Evolutionary conservation across 139 green algal genomes (phyloP).

Genomic region (Picochlorum sp.): DNA sequence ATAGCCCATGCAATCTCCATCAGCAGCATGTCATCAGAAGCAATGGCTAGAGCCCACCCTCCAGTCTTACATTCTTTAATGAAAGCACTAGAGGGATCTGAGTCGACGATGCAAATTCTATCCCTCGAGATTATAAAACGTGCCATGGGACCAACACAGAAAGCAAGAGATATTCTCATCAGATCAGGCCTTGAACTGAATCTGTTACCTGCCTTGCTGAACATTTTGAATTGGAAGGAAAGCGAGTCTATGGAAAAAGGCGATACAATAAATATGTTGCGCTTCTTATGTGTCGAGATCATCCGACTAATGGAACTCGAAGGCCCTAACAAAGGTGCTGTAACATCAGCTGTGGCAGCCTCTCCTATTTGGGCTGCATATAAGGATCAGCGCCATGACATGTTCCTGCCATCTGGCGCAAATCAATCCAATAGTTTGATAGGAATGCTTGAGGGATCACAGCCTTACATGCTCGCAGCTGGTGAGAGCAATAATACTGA

Average conservation of each 20-base stretch:
- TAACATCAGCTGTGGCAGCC: conserved; percentile 34
- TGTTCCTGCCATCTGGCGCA: conserved; percentile 69
- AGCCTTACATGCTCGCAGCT: conserved; percentile 25
- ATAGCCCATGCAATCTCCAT: conserved; percentile 17
- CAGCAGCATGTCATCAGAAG: conserved; percentile 29
- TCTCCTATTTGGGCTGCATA: conserved; percentile 73
- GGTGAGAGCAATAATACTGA: background rate
- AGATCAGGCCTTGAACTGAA: conserved; percentile 36
- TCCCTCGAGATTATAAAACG: conserved; percentile 67
- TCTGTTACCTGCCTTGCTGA: conserved; percentile 48
- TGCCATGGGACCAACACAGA: conserved; percentile 42
- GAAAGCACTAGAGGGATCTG: conserved; percentile 16
- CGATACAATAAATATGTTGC: conserved; percentile 49
- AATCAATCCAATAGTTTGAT: conserved; percentile 24
- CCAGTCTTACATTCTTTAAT: conserved; percentile 39
- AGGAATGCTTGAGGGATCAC: conserved; percentile 60
- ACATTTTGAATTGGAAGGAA: conserved; percentile 60
- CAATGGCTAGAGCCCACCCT: conserved; percentile 39
- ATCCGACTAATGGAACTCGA: conserved; percentile 55
- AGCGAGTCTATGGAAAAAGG: background rate
- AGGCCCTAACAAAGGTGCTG: conserved; percentile 29
- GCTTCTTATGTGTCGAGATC: conserved; percentile 71
- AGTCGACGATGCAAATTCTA: conserved; percentile 33
- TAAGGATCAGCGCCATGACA: conserved; percentile 64
- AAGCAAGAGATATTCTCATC: conserved; percentile 55